Conservation (phyloP, 1,284 basidiomycete species). For the Paramarasmius palmivorus region DNA sequence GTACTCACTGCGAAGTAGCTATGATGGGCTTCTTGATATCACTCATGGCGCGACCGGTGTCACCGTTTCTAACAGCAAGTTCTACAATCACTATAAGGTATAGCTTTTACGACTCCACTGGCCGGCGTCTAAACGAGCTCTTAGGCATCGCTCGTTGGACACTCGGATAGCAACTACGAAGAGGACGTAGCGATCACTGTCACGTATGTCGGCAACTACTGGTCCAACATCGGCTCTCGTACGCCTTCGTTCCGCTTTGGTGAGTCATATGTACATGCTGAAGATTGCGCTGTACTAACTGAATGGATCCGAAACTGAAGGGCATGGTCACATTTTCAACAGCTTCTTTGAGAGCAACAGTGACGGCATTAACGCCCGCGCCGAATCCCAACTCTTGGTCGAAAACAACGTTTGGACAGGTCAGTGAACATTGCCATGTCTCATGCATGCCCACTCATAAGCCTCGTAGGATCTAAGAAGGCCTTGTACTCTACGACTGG, state of each 20-base stretch:
- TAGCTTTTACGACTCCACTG: no score
- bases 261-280: neutral
- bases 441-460: neutral
- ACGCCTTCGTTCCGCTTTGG: conserved; percentile 34
- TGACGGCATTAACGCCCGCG: conserved; percentile 51
- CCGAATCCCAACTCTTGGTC: conserved; percentile 46
- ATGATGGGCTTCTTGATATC: conserved; percentile 40
- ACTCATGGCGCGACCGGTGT: conserved; percentile 42
- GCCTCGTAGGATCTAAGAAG: conserved; percentile 29
- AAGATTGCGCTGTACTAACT: conserved; percentile 21
- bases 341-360: conserved; percentile 38
- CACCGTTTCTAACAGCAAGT: conserved; percentile 38
- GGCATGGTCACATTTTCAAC: conserved; percentile 49
- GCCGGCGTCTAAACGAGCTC: no score
- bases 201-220: conserved; percentile 41
- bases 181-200: conserved; percentile 34
- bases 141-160: conserved; percentile 39
- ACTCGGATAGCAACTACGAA: conserved; percentile 40
- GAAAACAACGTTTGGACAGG: conserved; percentile 47
- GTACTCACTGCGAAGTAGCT: conserved; percentile 27
- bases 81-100: conserved; percentile 43
- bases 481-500: conserved; percentile 42
- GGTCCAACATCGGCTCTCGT: conserved; percentile 36
- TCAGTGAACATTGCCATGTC: no score
- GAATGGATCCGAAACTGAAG: no score